Percentiles rank a stretch among this genome's conserved stretches.
Evolutionary conservation across 352 stramenopile genomes (phyloP).

Genomic region (Globisporangium carolinianum): DNA sequence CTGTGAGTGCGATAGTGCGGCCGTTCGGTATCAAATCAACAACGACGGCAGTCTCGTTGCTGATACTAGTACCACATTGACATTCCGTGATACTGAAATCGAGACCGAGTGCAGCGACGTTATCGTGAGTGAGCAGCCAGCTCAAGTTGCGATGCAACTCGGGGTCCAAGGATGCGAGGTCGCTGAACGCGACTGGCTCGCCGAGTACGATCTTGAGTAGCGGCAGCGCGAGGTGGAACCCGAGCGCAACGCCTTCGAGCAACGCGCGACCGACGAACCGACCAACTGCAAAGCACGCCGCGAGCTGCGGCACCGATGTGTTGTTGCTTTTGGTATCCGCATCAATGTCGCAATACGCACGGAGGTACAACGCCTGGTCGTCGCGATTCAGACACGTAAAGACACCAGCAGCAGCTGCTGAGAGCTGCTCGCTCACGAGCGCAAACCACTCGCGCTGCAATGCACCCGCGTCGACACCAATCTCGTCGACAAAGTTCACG

Average conservation of each 20-base stretch:
- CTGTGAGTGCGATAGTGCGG: slow-evolving; percentile 67
- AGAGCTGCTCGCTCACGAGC: slow-evolving; percentile 32
- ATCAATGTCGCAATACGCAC: neutral
- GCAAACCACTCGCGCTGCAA: slow-evolving; percentile 70
- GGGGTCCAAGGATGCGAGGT: slow-evolving; percentile 61
- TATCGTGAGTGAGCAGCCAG: slow-evolving; percentile 11
- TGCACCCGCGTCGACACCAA: slow-evolving; percentile 52
- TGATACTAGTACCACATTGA: slow-evolving; percentile 57
- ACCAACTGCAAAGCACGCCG: slow-evolving; percentile 37
- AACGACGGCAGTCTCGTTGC: slow-evolving; percentile 29
- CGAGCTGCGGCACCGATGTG: slow-evolving; percentile 11
- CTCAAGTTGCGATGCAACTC: slow-evolving; percentile 17
- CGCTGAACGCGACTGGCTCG: slow-evolving; percentile 84
- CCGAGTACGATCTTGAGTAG: slow-evolving; percentile 93
- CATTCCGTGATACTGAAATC: slow-evolving; percentile 35
- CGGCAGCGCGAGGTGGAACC: slow-evolving; percentile 85
- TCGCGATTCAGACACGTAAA: slow-evolving; percentile 22
- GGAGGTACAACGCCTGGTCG: slow-evolving; percentile 29
- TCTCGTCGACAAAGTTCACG: slow-evolving; percentile 61
- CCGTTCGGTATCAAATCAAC: slow-evolving; percentile 42
- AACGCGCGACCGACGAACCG: slow-evolving; percentile 31
- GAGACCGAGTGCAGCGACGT: slow-evolving; percentile 14
- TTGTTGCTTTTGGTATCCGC: slow-evolving; percentile 3
- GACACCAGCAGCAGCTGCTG: slow-evolving; percentile 16
- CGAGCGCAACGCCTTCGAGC: slow-evolving; percentile 82